These are phyloP conservation scores for Chlorella ohadii DNA, from an alignment of 139 green algal genomes.

Conservation along the genomic window DNA sequence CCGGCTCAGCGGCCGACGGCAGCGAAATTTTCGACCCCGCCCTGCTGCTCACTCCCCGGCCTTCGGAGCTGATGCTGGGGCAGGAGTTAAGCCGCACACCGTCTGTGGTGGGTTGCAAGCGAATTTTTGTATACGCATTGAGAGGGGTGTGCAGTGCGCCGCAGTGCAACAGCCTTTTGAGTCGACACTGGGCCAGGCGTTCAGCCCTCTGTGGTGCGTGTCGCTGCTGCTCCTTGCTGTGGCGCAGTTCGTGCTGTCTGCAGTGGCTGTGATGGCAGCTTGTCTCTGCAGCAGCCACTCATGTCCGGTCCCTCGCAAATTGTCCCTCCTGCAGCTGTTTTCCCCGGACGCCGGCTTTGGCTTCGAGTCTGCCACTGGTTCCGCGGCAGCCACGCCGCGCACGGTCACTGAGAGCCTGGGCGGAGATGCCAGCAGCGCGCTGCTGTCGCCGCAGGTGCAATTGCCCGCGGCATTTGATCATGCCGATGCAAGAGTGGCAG, in stretches of 20 bases:
- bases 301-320: too few relatives aligned
- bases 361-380: background rate
- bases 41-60: constrained; percentile 20
- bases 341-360: background rate
- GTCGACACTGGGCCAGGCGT: too few relatives aligned
- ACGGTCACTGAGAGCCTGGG: background rate
- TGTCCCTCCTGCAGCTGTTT: constrained; percentile 7
- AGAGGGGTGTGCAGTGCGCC: too few relatives aligned
- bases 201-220: too few relatives aligned
- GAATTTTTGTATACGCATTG: too few relatives aligned
- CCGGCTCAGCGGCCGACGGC: background rate
- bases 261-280: too few relatives aligned
- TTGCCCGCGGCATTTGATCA: too few relatives aligned
- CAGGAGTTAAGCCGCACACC: background rate
- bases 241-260: too few relatives aligned
- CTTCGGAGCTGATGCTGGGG: background rate
- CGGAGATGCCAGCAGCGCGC: background rate
- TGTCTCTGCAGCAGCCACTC: too few relatives aligned
- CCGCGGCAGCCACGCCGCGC: background rate
- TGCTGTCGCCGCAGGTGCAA: constrained; percentile 25
- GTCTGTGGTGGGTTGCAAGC: background rate
- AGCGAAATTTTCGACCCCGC: constrained; percentile 24
- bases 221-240: too few relatives aligned
- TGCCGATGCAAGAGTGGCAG: too few relatives aligned
- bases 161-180: too few relatives aligned